A percentile compares a stretch with the other conserved stretches of the same genome.
Evolutionary conservation across 768 basidiomycete genomes (phyloP).

Genomic region (Trametes cingulata): DNA sequence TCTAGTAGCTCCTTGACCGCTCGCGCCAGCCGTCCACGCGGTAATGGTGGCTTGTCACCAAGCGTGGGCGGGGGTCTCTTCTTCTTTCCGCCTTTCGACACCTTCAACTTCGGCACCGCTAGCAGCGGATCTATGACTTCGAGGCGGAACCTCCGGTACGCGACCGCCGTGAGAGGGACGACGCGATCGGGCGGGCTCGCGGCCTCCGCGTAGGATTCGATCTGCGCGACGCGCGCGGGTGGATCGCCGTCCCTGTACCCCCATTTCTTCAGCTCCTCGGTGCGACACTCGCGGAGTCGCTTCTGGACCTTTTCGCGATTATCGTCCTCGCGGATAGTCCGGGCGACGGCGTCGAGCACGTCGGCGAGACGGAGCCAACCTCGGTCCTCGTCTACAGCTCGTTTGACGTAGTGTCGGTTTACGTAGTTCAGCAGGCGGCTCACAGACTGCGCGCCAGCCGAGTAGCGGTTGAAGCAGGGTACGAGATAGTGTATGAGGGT

Average conservation of each 20-base stretch:
- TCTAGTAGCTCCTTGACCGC: conserved; percentile 67
- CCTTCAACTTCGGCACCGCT: conserved; percentile 63
- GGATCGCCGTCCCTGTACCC: conserved; percentile 58
- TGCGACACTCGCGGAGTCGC: conserved; percentile 57
- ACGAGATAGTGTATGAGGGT: conserved; percentile 70
- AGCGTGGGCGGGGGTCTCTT: conserved; percentile 46
- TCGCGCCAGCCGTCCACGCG: conserved; percentile 69
- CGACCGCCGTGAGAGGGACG: conserved; percentile 62
- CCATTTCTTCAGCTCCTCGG: conserved; percentile 71
- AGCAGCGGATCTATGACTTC: conserved; percentile 73
- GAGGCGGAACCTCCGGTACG: conserved; percentile 68
- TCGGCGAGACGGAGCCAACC: conserved; percentile 75
- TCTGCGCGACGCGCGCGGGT: conserved; percentile 48
- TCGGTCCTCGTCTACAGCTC: conserved; percentile 74
- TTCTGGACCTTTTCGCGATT: conserved; percentile 61
- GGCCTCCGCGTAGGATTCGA: conserved; percentile 74
- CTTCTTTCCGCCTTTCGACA: conserved; percentile 47
- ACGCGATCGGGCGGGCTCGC: conserved; percentile 68
- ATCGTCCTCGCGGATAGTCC: conserved; percentile 49
- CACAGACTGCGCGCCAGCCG: conserved; percentile 64
- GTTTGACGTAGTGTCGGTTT: conserved; percentile 71
- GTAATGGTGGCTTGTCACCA: conserved; percentile 42
- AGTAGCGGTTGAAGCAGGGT: conserved; percentile 70
- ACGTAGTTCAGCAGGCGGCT: conserved; percentile 76
- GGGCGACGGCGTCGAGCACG: conserved; percentile 60